Evolutionary conservation across 805 yeast species (phyloP).

Genomic region (Brettanomyces sp.): DNA sequence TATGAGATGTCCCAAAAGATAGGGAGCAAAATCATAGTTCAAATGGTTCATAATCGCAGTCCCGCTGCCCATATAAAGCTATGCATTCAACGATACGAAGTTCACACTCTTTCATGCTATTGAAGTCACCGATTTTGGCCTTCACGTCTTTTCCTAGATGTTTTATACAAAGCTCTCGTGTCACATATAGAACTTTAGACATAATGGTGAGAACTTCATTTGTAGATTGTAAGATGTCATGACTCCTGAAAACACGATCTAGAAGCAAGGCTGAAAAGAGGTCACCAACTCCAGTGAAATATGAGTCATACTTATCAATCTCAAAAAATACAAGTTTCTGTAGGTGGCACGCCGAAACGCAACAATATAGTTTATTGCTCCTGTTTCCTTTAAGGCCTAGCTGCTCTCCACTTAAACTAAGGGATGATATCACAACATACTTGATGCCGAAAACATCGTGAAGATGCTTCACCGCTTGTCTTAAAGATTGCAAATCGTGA

Average conservation of each 20-base stretch:
- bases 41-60: constrained; percentile 7
- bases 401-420: constrained; percentile 19
- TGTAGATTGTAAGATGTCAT: constrained; percentile 27
- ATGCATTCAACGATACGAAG: constrained; percentile 56
- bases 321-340: constrained; percentile 27
- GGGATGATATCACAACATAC: constrained; percentile 61
- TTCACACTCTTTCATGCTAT: constrained; percentile 62
- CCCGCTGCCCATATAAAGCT: constrained; percentile 21
- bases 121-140: constrained; percentile 47
- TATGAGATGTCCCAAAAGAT: no score
- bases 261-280: constrained; percentile 71
- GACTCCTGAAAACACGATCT: constrained; percentile 41
- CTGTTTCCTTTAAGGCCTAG: constrained; percentile 9
- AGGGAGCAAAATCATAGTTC: not conserved
- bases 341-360: constrained; percentile 29
- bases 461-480: constrained; percentile 36
- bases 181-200: constrained; percentile 39
- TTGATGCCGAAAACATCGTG: constrained; percentile 42
- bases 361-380: constrained; percentile 28
- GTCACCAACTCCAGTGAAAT: constrained; percentile 95
- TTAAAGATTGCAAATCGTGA: constrained; percentile 27
- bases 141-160: constrained; percentile 30
- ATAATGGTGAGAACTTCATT: constrained; percentile 49
- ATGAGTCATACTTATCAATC: constrained; percentile 59
- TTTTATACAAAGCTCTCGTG: constrained; percentile 30